These are phyloP conservation scores for Fusarium vanettenii DNA, from an alignment of 2,329 filamentous ascomycete genomes.

Conservation along the genomic window DNA sequence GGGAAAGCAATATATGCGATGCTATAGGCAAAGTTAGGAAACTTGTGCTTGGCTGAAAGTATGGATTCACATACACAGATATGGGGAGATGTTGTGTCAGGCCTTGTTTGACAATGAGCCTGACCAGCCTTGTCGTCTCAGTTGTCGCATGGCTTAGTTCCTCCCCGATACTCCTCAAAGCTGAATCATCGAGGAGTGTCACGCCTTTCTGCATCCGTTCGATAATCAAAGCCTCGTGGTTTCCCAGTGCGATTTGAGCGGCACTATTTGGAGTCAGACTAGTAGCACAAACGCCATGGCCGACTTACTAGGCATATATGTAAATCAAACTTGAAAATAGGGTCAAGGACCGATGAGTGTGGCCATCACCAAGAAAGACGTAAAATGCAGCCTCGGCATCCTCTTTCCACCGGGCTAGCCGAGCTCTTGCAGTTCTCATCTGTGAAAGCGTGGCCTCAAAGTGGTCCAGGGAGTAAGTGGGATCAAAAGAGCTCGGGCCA, in stretches of 20 bases:
- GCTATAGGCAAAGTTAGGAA: neutral
- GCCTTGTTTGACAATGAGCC: conserved; percentile 8
- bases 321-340: conserved; percentile 25
- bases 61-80: neutral
- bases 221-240: conserved; percentile 21
- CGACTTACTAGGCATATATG: conserved; percentile 26
- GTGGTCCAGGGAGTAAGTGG: conserved; percentile 7
- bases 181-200: conserved; percentile 8
- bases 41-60: neutral
- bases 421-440: neutral
- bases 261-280: neutral
- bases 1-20: conserved; percentile 13
- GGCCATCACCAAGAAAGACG: neutral
- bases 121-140: neutral
- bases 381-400: neutral
- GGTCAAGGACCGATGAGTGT: conserved; percentile 6
- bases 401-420: neutral
- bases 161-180: conserved; percentile 14
- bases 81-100: conserved; percentile 13
- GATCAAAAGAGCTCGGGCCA: neutral
- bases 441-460: neutral
- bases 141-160: conserved; percentile 5
- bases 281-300: accelerated
- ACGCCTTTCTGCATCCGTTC: conserved; percentile 29
- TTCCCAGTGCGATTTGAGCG: conserved; percentile 25